These are phyloP conservation scores for Diaporthe amygdali DNA, from an alignment of 2,329 filamentous ascomycete species.

Conservation along the genomic window DNA sequence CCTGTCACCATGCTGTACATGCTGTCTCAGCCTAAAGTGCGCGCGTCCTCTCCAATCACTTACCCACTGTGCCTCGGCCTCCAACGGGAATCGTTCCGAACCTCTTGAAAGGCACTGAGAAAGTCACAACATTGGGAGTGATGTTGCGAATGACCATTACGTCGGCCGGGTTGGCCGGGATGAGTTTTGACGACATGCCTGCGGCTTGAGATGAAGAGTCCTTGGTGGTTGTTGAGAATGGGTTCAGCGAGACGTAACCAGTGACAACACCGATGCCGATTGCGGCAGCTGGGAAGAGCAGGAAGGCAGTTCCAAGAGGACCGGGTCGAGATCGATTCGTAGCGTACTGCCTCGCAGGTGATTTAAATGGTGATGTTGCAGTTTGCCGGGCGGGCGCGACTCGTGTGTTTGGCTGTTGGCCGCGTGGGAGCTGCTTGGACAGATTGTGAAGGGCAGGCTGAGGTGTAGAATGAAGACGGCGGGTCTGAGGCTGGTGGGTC, in stretches of 20 bases:
- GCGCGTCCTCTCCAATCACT: conserved; percentile 31
- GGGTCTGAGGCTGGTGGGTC: conserved; percentile 9
- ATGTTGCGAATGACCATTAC: conserved; percentile 91
- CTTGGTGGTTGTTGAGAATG: conserved; percentile 16
- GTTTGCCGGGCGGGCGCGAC: not conserved
- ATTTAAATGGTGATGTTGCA: not conserved
- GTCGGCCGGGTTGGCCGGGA: conserved; percentile 74
- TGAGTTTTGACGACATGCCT: conserved; percentile 66
- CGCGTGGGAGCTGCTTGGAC: not conserved
- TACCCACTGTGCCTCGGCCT: conserved; percentile 84
- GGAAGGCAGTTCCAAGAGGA: conserved; percentile 17
- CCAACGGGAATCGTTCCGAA: conserved; percentile 83
- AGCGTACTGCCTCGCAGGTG: not conserved
- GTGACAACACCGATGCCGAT: conserved; percentile 18
- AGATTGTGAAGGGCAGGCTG: not conserved
- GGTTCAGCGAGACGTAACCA: conserved; percentile 21
- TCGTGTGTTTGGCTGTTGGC: not conserved
- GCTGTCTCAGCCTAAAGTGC: not conserved
- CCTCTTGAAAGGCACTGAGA: conserved; percentile 84
- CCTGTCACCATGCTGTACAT: not conserved
- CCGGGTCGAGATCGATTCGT: conserved; percentile 7
- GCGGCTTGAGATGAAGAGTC: conserved; percentile 2
- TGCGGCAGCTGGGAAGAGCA: conserved; percentile 25
- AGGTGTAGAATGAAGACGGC: not conserved
- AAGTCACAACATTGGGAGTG: conserved; percentile 77